Evolutionary conservation across 768 basidiomycete genomes (phyloP).

Genomic region (Dioszegia hungarica): DNA sequence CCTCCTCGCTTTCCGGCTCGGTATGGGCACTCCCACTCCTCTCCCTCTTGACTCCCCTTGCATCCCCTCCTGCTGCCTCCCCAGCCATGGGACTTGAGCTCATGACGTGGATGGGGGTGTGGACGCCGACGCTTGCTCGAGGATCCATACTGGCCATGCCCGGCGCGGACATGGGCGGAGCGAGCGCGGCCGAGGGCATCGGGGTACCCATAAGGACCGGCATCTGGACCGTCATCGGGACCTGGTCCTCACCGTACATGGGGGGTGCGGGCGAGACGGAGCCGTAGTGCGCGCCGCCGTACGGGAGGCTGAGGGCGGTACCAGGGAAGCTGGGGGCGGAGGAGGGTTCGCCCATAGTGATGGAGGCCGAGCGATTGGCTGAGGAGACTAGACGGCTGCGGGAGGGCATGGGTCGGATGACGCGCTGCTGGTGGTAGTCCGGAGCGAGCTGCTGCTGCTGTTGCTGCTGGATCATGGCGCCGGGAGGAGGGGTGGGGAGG

Average conservation of each 20-base stretch:
- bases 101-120: neutral
- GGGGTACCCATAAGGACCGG: neutral
- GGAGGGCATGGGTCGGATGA: slow-evolving; percentile 32
- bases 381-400: slow-evolving; percentile 19
- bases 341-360: slow-evolving; percentile 22
- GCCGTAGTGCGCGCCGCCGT: slow-evolving; percentile 7
- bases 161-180: neutral
- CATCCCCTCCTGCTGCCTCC: too few species aligned
- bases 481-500: slow-evolving; percentile 37
- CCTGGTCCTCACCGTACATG: slow-evolving; percentile 42
- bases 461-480: slow-evolving; percentile 8
- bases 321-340: neutral
- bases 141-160: too few species aligned
- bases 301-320: slow-evolving; percentile 5
- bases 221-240: slow-evolving; percentile 38
- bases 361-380: slow-evolving; percentile 21
- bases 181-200: neutral
- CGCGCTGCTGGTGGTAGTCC: slow-evolving; percentile 10
- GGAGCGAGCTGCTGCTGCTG: slow-evolving; percentile 12
- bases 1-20: too few species aligned
- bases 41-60: too few species aligned
- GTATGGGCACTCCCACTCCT: too few species aligned
- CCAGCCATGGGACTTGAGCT: neutral
- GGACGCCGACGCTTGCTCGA: neutral
- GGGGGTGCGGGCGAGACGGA: slow-evolving; percentile 14